Conservation (phyloP, 306 rosid genomes). For the Cicer arietinum region DNA sequence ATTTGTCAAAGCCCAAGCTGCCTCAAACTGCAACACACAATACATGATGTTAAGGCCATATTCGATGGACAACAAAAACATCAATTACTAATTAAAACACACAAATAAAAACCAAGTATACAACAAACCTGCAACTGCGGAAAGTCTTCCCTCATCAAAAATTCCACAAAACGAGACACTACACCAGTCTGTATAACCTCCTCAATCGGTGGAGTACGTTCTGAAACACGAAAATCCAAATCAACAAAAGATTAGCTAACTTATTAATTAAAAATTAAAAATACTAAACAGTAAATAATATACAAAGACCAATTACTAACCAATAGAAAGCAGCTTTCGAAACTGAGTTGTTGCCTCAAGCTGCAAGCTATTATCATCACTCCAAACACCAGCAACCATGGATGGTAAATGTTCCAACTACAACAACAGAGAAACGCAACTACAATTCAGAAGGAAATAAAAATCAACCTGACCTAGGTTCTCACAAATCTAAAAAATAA, state of each 20-base stretch:
- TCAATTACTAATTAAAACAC: background rate
- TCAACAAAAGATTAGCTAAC: background rate
- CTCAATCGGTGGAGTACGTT: constrained; percentile 95
- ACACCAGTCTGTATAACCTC: constrained; percentile 97
- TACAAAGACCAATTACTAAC: constrained; percentile 52
- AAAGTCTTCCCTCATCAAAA: constrained; percentile 85
- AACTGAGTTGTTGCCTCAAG: constrained; percentile 96
- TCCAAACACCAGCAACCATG: constrained; percentile 92
- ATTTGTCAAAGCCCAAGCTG: constrained; percentile 99
- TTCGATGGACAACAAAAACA: background rate
- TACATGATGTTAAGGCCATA: constrained; percentile 4
- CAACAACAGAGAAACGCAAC: constrained; percentile 36
- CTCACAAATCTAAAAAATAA: background rate
- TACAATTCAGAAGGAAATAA: background rate
- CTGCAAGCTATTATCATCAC: constrained; percentile 75
- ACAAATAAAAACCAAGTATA: background rate
- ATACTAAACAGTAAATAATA: background rate
- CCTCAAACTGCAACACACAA: constrained; percentile 76
- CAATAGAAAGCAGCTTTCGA: constrained; percentile 94
- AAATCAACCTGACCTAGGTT: background rate
- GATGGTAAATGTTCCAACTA: constrained; percentile 94
- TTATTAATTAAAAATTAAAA: background rate
- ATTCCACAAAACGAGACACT: constrained; percentile 92
- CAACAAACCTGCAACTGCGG: constrained; percentile 89
- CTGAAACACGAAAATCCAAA: constrained; percentile 43